Base-by-base conservation (phyloP, 176 grass and related monocot species). In the sorghum (Sorghum bicolor) region DNA sequence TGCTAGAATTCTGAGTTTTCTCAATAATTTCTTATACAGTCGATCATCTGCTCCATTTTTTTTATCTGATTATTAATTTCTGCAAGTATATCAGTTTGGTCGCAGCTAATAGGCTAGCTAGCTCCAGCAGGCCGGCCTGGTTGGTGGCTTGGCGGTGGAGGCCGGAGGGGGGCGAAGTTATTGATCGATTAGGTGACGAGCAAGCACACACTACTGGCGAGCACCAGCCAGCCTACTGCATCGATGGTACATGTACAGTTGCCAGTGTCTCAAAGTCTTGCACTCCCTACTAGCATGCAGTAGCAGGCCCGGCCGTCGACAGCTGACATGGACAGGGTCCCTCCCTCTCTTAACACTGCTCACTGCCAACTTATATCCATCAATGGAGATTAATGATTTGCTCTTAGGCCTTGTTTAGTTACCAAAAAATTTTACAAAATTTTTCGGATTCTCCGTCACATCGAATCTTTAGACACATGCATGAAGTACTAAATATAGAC, bases 311-410 rank as follows among this genome's bases (percentile, higher is more conserved):
- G 30, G 16, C 76, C 29, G 70, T 86, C 22, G 45, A 78, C 79
- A 80, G 20, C 84, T 16, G 38, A 85, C 87, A 24, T 57, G 53
- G 4, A 83, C 37, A 83, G 67, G 80, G 88, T 1, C 75, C 88
- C 88, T 1, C 75, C 88, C 88, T 69, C 75, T 83, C 72, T 67
- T 82, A 85, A 85, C 77, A 88, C 55, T 88, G 77, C 77, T 60
- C 80, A 75, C 80, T 84, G 89, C 84, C 72, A 88, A 77, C 85
- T 77, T 82, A 91, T 82, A 91, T 85, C 82, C 86, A 85, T 85
- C 57, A 88, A 82, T 77, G 80, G 77, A 85, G 77, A 91, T 88
- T 70, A 87, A 90, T 87, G 84, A 87, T 84, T 87, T 90, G 82
- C 72, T 73, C 86, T 88, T n/a, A n/a, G n/a, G n/a, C n/a, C n/a